These are phyloP conservation scores for Backusella westeae DNA, from an alignment of 192 early-diverging fungal genomes.

Conservation along the genomic window DNA sequence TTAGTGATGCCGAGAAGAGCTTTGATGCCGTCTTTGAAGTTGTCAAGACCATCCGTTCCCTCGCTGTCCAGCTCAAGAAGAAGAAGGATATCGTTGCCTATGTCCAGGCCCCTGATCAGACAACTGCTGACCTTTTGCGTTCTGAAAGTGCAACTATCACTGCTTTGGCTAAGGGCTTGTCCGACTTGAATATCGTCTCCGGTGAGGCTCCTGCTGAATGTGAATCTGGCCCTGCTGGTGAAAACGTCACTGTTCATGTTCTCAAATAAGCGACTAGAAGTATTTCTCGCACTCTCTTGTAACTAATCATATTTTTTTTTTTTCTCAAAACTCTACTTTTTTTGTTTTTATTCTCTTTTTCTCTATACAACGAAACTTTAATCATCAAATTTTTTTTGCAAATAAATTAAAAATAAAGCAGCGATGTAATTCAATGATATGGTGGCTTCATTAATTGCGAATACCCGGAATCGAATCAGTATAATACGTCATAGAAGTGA, in stretches of 20 bases:
- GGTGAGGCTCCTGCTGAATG: conserved; percentile 73
- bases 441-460: no score
- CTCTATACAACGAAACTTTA: no score
- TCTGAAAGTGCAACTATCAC: conserved; percentile 62
- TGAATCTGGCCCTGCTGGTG: conserved; percentile 22
- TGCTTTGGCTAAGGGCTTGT: conserved; percentile 73
- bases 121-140: conserved; percentile 46
- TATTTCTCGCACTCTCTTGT: not conserved
- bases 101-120: conserved; percentile 50
- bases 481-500: not conserved
- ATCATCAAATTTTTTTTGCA: no score
- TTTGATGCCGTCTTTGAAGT: conserved; percentile 80
- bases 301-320: not conserved
- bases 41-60: conserved; percentile 72
- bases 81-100: conserved; percentile 64
- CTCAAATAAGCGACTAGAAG: not conserved
- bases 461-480: not conserved
- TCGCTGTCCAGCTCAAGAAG: conserved; percentile 79
- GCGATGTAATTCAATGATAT: no score
- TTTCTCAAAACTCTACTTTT: not conserved
- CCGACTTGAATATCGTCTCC: conserved; percentile 61
- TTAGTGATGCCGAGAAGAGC: conserved; percentile 67
- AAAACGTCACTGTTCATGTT: conserved; percentile 16
- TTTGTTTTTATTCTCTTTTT: no score
- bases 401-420: no score